These are phyloP conservation scores for Bryoerythrophyllum caledonicum DNA, from an alignment of 225 moss, liverwort and hornwort genomes.

Conservation along the genomic window DNA sequence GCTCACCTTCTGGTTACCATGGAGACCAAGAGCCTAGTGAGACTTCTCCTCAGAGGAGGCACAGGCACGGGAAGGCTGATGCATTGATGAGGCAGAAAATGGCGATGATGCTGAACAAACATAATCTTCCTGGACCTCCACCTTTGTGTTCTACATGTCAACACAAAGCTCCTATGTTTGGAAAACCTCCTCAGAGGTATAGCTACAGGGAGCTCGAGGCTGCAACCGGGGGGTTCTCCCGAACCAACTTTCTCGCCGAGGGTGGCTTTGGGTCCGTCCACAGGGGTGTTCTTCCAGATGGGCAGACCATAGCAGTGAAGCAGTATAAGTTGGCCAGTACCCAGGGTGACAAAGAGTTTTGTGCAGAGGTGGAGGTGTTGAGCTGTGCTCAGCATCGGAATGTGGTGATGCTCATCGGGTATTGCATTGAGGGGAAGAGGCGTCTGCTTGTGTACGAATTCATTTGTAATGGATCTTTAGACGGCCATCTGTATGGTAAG, in stretches of 20 bases:
- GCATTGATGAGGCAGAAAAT: conserved; percentile 46
- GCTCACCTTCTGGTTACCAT: conserved; percentile 56
- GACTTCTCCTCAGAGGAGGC: conserved; percentile 32
- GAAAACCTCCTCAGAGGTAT: conserved; percentile 71
- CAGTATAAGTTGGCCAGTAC: conserved; percentile 68
- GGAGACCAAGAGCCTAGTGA: conserved; percentile 57
- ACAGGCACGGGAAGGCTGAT: conserved; percentile 45
- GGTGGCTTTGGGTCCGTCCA: conserved; percentile 75
- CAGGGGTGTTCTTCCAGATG: conserved; percentile 61
- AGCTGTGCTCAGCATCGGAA: conserved; percentile 80
- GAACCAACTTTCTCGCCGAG: conserved; percentile 65
- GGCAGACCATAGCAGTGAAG: conserved; percentile 71
- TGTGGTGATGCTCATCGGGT: conserved; percentile 72
- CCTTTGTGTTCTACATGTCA: conserved; percentile 66
- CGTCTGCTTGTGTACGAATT: conserved; percentile 77
- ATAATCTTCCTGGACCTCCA: conserved; percentile 63
- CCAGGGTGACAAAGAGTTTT: conserved; percentile 76
- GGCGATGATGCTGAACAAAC: conserved; percentile 48
- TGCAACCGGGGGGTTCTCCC: conserved; percentile 65
- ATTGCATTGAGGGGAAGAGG: conserved; percentile 70
- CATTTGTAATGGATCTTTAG: conserved; percentile 80
- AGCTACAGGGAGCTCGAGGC: conserved; percentile 65
- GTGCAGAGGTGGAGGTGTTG: conserved; percentile 77
- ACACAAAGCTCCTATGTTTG: conserved; percentile 64
- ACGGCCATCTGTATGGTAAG: conserved; percentile 69